phyloP scores from a whole-genome alignment of 345 rosid genomes.

The Anacardium occidentale region DNA sequence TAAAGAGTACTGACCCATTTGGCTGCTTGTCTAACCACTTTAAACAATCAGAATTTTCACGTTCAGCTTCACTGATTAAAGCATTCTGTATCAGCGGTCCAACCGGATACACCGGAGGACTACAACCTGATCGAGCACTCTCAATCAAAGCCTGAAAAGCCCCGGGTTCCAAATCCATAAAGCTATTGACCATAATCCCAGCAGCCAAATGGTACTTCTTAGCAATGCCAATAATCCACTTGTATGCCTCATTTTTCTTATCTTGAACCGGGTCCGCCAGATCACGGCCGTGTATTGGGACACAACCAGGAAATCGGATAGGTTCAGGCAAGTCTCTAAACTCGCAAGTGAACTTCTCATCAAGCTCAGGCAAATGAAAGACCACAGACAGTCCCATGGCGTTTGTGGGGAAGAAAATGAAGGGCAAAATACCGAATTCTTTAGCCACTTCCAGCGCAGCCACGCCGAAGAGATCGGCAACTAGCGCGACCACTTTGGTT shows the following conservation, averaged over 20 bases:
- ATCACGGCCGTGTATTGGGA: constrained; percentile 22
- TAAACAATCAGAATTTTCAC: constrained; percentile 17
- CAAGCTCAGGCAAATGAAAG: constrained; percentile 22
- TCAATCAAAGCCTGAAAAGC: constrained; percentile 26
- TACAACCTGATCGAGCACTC: neutral
- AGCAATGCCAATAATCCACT: constrained; percentile 13
- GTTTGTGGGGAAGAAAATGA: constrained; percentile 16
- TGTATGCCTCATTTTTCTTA: constrained; percentile 18
- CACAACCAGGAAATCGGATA: constrained; percentile 27
- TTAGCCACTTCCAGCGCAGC: constrained; percentile 17
- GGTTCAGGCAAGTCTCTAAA: constrained; percentile 28
- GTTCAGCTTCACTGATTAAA: neutral
- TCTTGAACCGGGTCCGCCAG: constrained; percentile 24
- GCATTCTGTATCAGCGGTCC: constrained; percentile 18
- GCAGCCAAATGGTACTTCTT: constrained; percentile 14
- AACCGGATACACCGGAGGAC: constrained; percentile 25
- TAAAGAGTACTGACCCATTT: constrained; percentile 22
- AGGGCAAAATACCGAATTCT: constrained; percentile 15
- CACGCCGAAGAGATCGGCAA: no score
- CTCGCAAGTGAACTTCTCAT: constrained; percentile 24
- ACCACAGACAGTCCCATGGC: constrained; percentile 17
- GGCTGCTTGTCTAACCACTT: constrained; percentile 33
- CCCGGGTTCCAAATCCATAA: neutral
- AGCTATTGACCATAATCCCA: constrained; percentile 27
- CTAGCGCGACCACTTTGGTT: no score